Percentiles rank a stretch among this genome's conserved stretches.
These are phyloP conservation scores for Gymnopilus dilepis DNA, from an alignment of 768 basidiomycete species.

Conservation along the genomic window DNA sequence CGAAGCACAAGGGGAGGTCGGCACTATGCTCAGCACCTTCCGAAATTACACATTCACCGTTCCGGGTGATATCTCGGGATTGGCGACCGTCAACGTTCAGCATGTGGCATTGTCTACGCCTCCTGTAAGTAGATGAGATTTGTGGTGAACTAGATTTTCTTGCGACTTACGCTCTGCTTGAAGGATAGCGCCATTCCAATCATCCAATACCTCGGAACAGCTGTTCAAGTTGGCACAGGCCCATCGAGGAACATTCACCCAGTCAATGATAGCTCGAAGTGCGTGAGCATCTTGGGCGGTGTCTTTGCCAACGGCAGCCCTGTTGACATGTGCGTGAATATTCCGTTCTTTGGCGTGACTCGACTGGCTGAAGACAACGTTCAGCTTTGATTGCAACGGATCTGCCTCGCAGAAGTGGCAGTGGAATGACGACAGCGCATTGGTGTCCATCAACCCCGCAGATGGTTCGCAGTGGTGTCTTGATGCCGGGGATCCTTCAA, in stretches of 20 bases:
- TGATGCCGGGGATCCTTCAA: constrained; percentile 6
- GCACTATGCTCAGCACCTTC: too few species aligned
- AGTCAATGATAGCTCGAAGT: constrained; percentile 3
- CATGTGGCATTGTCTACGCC: too few species aligned
- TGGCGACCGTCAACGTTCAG: too few species aligned
- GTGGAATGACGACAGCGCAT: background rate
- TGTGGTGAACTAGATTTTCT: too few species aligned
- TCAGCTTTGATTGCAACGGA: constrained; percentile 12
- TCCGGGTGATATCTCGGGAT: too few species aligned
- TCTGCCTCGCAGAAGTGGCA: constrained; percentile 13
- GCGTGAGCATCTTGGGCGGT: constrained; percentile 6
- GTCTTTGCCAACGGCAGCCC: background rate
- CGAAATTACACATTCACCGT: too few species aligned
- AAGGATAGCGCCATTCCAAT: background rate
- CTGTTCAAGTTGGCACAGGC: background rate
- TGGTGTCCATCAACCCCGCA: constrained; percentile 1
- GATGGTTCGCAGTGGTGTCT: constrained; percentile 11
- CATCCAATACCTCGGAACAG: background rate
- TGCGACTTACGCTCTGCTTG: too few species aligned
- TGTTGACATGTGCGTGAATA: constrained; percentile 5
- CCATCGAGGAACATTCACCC: constrained; percentile 1
- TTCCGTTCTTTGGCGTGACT: background rate
- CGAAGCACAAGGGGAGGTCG: background rate
- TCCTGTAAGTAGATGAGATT: too few species aligned
- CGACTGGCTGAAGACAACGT: too few species aligned